Base-by-base conservation (phyloP, 2,329 filamentous ascomycete genomes). In the Penicillium sp. region DNA sequence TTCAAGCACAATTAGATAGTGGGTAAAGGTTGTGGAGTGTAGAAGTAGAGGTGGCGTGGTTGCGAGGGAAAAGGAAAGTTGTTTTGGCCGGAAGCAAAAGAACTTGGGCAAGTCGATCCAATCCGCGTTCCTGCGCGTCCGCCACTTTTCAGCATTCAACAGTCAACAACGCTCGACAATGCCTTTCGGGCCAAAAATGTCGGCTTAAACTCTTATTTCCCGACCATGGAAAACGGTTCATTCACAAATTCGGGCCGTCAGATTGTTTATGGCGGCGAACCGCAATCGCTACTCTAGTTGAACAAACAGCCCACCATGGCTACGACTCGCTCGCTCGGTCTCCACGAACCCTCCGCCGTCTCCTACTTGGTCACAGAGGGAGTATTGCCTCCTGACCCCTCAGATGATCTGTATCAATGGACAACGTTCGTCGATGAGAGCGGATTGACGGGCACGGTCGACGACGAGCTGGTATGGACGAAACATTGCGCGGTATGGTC, bases 281-380 rank as follows among this genome's bases (percentile, higher is more conserved):
- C 58, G 59, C 57, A 52, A 59, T 55, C 46, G 52, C 59, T 60
- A 59, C 54, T 53, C 52, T 55, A 55, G 51, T 63, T 62, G 29
- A 56, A 40, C 60, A 63, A 59, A 57, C 63, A 60, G 35, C 59
- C 61, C 63, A 75, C 66, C 68, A 99, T 99, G 95, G 93, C 93
- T 65, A 87, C 89, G 71, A 85, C 97, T 76, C 89, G 86, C 74
- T 97, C 93, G 62, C 84, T 97, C 68, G 94, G 94, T 73, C 82
- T 96, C 69, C 93, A 97, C 79, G 87, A 89, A 77, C 92, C 95
- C 57, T 85, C 89, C 58, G 92, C 89, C 61, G 81, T 97, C 61
- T 85, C 85, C 59, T 91, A 94, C 78, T 86, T 96, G 61, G 83
- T 96, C 64, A 82, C 87, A 64, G 92, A 97, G 74, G 83, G 86